phyloP scores from a whole-genome alignment of 1,139 yeast genomes.

The Pichia sp. region DNA sequence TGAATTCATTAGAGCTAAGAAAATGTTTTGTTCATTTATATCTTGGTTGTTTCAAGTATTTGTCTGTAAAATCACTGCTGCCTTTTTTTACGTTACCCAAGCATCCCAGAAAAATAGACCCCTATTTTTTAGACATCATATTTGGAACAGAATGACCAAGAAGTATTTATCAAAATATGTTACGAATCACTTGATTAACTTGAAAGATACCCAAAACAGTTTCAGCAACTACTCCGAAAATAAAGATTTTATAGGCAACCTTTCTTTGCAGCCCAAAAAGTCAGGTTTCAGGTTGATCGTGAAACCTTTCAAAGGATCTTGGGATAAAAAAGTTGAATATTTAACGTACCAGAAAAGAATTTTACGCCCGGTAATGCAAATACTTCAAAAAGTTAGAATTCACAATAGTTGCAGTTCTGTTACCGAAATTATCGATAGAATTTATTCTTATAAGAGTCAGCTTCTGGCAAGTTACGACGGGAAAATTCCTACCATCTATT shows the following conservation, averaged over 20 bases:
- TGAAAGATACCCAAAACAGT: slow-evolving; percentile 22
- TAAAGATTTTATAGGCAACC: slow-evolving; percentile 25
- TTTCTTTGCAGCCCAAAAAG: slow-evolving; percentile 51
- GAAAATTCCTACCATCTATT: slow-evolving; percentile 40
- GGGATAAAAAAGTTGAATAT: slow-evolving; percentile 30
- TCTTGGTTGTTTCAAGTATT: slow-evolving; percentile 55
- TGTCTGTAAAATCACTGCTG: slow-evolving; percentile 44
- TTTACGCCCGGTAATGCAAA: slow-evolving; percentile 36
- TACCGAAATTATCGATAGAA: slow-evolving; percentile 31
- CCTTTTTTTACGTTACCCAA: slow-evolving; percentile 68
- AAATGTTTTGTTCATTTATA: slow-evolving; percentile 41
- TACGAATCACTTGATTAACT: slow-evolving; percentile 31
- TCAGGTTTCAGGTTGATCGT: slow-evolving; percentile 57
- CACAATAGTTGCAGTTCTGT: slow-evolving; percentile 31
- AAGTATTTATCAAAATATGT: slow-evolving; percentile 42
- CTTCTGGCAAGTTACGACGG: slow-evolving; percentile 23
- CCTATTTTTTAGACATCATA: slow-evolving; percentile 53
- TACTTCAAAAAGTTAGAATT: slow-evolving; percentile 20
- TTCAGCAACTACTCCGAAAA: slow-evolving; percentile 21
- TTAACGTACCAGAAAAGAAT: slow-evolving; percentile 29
- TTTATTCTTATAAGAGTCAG: slow-evolving; percentile 32
- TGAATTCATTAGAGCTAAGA: slow-evolving; percentile 35
- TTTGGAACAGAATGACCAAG: slow-evolving; percentile 50
- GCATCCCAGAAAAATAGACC: slow-evolving; percentile 39
- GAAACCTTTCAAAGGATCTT: slow-evolving; percentile 41